Evolutionary conservation across 345 rosid species (phyloP).

Genomic region (Arabidopsis suecica): DNA sequence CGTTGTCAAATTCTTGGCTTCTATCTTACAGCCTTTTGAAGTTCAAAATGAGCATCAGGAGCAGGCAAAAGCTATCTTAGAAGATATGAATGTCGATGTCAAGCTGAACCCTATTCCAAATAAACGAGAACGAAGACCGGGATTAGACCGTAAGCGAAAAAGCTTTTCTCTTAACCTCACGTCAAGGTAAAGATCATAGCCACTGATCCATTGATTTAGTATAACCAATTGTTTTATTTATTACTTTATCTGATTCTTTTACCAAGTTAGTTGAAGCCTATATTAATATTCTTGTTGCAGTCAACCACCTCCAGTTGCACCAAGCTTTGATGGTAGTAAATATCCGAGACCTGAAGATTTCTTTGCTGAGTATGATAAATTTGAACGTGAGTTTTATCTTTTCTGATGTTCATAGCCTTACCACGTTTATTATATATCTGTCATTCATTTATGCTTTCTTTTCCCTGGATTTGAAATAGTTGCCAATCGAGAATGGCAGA

Average conservation of each 20-base stretch:
- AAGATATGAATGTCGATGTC: conserved; percentile 36
- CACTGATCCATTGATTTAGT: background rate
- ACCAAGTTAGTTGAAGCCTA: conserved; percentile 3
- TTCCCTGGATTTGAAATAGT: conserved; percentile 46
- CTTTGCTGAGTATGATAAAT: conserved; percentile 68
- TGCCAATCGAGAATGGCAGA: conserved; percentile 74
- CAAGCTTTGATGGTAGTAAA: conserved; percentile 62
- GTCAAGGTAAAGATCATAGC: conserved; percentile 52
- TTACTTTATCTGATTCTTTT: conserved; percentile 16
- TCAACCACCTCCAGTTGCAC: conserved; percentile 53
- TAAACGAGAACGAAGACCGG: conserved; percentile 71
- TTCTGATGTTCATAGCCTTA: conserved; percentile 17
- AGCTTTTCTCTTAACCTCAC: conserved; percentile 74
- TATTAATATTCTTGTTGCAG: conserved; percentile 51
- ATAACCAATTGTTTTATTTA: conserved; percentile 8
- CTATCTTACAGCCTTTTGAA: conserved; percentile 55
- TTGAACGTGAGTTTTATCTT: conserved; percentile 57
- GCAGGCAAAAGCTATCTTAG: conserved; percentile 60
- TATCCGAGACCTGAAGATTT: conserved; percentile 70
- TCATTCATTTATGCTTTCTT: conserved; percentile 23
- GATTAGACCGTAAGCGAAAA: conserved; percentile 63
- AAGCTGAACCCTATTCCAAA: conserved; percentile 44
- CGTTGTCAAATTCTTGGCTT: conserved; percentile 7
- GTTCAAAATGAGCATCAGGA: conserved; percentile 57
- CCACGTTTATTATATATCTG: conserved; percentile 18